Evolutionary conservation across 306 rosid species (phyloP).

Genomic region (Comarum palustre): DNA sequence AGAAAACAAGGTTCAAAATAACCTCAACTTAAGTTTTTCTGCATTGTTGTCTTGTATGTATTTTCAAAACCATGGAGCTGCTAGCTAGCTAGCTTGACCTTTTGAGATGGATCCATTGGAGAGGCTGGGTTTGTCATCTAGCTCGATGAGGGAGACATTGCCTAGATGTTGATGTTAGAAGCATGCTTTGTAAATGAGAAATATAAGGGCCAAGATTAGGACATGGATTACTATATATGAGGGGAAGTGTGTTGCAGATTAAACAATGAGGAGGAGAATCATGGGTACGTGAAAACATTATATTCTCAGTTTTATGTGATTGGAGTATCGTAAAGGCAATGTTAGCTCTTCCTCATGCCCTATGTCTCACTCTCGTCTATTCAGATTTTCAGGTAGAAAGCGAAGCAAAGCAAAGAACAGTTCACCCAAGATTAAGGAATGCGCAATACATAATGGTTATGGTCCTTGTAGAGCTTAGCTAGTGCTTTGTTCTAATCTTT

Average conservation of each 20-base stretch:
- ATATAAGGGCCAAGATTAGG: slow-evolving; percentile 15
- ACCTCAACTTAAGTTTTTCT: slow-evolving; percentile 19
- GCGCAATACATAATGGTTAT: slow-evolving; percentile 25
- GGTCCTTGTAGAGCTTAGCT: slow-evolving; percentile 26
- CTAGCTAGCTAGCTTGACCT: slow-evolving; percentile 12
- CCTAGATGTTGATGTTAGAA: slow-evolving; percentile 38
- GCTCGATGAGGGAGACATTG: slow-evolving; percentile 42
- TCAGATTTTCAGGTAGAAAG: slow-evolving; percentile 22
- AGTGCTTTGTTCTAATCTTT: slow-evolving; percentile 16
- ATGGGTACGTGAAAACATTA: slow-evolving; percentile 36
- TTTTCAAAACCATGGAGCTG: not conserved
- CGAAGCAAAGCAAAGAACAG: slow-evolving; percentile 14
- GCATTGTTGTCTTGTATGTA: slow-evolving; percentile 17
- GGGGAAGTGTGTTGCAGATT: slow-evolving; percentile 18
- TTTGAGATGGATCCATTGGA: slow-evolving; percentile 35
- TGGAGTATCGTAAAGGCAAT: slow-evolving; percentile 49
- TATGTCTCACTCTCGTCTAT: not conserved
- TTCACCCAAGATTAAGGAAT: slow-evolving; percentile 18
- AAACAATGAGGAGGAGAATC: slow-evolving; percentile 14
- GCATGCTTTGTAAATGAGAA: slow-evolving; percentile 30
- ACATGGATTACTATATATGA: slow-evolving; percentile 34
- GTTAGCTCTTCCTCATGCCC: slow-evolving; percentile 24
- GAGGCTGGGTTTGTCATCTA: slow-evolving; percentile 47
- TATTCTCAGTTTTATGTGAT: slow-evolving; percentile 46
- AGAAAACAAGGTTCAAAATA: slow-evolving; percentile 10